Evolutionary conservation across 345 rosid genomes (phyloP), one percentile per base, ranked within the genome.

Genomic region (Lagerstroemia speciosa): DNA sequence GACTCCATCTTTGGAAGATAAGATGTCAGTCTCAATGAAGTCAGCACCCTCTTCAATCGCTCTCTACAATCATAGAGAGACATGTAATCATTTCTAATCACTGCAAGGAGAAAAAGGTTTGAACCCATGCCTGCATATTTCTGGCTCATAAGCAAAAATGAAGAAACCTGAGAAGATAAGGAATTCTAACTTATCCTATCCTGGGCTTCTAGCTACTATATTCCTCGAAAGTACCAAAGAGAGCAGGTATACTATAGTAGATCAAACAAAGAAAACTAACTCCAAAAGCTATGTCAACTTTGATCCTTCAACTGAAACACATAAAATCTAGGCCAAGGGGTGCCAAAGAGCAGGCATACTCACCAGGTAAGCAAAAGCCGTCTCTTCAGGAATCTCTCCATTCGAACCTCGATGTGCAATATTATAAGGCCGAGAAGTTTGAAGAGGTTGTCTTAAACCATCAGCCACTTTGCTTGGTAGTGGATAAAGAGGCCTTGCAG

Each of bases 321-420:
- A 52, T 52, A 57, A 57, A 26, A 26, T 26, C 9, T 30, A 63
- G 24, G 19, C 53, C 41, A 17, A 16, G 24, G 27, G 66, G 27
- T 6, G 32, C 64, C 37, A 61, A 36, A 19, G 7, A 64, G 11
- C n/a, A 64, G 19, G 16, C 37, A 40, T 65, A 38, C 29, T 64
- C 72, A 91, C 97, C 92, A 80, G 62, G 80, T 94, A 94, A 31
- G 99, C 90, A 73, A 88, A 85, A 72, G 89, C 87, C 65, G 96
- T 91, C 87, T 88, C 97, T 87, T 94, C 96, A 32, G 99, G 97
- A 57, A 94, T 37, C 79, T 91, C 97, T 66, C 99, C 97, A 72
- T 91, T 91, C 31, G 95, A 87, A 78, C 99, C 99, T 74, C 99
- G 80, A 77, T 94, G 99, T 10, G 95, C 97, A 71, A 94, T 72